Conservation (phyloP, 495 filamentous ascomycete species). For the Sordaria brevicollis region DNA sequence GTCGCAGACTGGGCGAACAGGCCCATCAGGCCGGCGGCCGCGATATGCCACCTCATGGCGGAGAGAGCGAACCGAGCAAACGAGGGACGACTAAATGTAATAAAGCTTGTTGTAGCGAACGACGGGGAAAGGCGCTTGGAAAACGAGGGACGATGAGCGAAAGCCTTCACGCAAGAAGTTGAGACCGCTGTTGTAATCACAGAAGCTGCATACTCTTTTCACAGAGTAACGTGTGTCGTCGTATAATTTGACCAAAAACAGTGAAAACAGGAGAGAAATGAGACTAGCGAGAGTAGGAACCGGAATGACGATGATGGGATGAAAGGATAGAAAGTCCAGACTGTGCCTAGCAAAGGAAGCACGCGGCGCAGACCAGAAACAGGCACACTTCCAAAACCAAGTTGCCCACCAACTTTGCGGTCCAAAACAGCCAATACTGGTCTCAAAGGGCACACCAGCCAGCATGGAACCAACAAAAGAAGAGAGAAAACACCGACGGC, state of each 20-base stretch:
- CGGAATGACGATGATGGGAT: background rate
- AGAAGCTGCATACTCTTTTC: background rate
- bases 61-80: background rate
- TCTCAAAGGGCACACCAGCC: background rate
- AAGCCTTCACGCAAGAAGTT: background rate
- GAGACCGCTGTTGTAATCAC: background rate
- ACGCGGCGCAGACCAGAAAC: background rate
- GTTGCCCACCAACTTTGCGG: background rate
- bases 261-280: background rate
- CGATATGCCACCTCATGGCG: conserved; percentile 15
- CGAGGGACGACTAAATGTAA: background rate
- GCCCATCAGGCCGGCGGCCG: conserved; percentile 5
- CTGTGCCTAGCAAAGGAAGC: background rate
- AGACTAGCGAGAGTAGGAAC: background rate
- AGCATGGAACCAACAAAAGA: background rate
- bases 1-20: conserved; percentile 12
- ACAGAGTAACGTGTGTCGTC: background rate
- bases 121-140: background rate
- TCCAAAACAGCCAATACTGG: background rate
- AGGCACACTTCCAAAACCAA: background rate
- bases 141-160: background rate
- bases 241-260: background rate
- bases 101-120: background rate
- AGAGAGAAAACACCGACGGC: background rate
- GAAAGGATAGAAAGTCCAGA: background rate